Percentiles rank a stretch among this genome's conserved stretches.
Evolutionary conservation across 352 stramenopile species (phyloP).

Genomic region (Phytophthora cryptogea): DNA sequence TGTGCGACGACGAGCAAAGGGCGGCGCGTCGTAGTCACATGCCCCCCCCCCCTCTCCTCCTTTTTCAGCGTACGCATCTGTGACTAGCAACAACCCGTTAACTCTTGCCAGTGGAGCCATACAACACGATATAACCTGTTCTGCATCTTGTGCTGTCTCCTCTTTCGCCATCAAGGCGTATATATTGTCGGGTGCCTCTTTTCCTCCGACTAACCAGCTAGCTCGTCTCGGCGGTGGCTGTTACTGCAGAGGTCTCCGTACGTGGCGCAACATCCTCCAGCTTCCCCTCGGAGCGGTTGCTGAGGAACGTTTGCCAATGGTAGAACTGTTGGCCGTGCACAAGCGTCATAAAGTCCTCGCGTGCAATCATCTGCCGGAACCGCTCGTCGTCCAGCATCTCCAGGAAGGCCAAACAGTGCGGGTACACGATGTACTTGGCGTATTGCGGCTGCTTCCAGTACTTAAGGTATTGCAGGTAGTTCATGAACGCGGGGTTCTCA

Average conservation of each 20-base stretch:
- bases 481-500: slow-evolving; percentile 89
- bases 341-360: slow-evolving; percentile 87
- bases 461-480: slow-evolving; percentile 92
- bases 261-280: slow-evolving; percentile 24
- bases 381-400: slow-evolving; percentile 88
- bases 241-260: slow-evolving; percentile 6
- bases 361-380: slow-evolving; percentile 89
- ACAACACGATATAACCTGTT: slow-evolving; percentile 9
- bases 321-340: slow-evolving; percentile 90
- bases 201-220: slow-evolving; percentile 2
- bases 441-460: slow-evolving; percentile 94
- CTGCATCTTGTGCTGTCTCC: not conserved
- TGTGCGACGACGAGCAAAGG: slow-evolving; percentile 25
- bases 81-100: slow-evolving; percentile 16
- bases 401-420: slow-evolving; percentile 87
- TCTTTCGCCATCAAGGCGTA: slow-evolving; percentile 6
- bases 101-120: slow-evolving; percentile 10
- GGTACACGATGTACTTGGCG: slow-evolving; percentile 90
- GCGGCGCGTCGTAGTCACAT: slow-evolving; percentile 19
- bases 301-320: slow-evolving; percentile 90
- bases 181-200: slow-evolving; percentile 19
- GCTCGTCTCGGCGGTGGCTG: slow-evolving; percentile 24
- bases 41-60: slow-evolving; percentile 31
- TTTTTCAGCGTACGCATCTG: slow-evolving; percentile 9
- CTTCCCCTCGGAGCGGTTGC: slow-evolving; percentile 67